Conservation (phyloP, 2,329 filamentous ascomycete species). For the Clathrospora elynae region DNA sequence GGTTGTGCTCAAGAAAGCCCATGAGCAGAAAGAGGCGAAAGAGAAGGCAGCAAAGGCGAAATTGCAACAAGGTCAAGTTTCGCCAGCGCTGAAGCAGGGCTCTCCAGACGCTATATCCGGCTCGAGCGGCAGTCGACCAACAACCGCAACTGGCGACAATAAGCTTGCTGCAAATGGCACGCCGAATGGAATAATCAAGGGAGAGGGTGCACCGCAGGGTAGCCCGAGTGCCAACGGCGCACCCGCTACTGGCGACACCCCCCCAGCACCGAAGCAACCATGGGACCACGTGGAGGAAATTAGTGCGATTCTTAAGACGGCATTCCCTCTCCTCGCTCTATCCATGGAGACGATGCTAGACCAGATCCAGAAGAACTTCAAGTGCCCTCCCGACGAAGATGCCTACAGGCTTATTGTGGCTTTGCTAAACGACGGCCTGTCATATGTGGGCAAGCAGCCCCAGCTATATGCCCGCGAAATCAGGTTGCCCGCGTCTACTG, state of each 20-base stretch:
- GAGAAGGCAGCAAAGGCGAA: constrained; percentile 62
- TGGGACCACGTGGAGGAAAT: constrained; percentile 98
- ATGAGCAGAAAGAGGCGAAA: constrained; percentile 66
- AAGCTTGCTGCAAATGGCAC: constrained; percentile 61
- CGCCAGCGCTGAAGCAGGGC: constrained; percentile 45
- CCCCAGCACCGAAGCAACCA: constrained; percentile 67
- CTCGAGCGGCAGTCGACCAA: constrained; percentile 40
- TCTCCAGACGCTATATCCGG: constrained; percentile 42
- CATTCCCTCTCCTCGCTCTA: constrained; percentile 90
- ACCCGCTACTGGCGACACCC: constrained; percentile 27
- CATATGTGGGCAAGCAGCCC: constrained; percentile 88
- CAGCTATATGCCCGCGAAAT: constrained; percentile 86
- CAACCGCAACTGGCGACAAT: constrained; percentile 44
- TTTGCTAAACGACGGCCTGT: constrained; percentile 90
- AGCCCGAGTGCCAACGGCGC: constrained; percentile 35
- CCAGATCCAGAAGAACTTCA: constrained; percentile 98
- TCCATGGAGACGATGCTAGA: constrained; percentile 99
- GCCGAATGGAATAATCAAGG: constrained; percentile 47
- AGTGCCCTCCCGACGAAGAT: constrained; percentile 97
- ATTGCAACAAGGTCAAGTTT: constrained; percentile 60
- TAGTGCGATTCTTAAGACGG: constrained; percentile 92
- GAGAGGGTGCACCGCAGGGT: constrained; percentile 44
- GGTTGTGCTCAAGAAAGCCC: constrained; percentile 85
- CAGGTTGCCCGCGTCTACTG: constrained; percentile 86
- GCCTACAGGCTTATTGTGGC: constrained; percentile 98